Evolutionary conservation across 2,329 filamentous ascomycete species (phyloP), one percentile per base, ranked within the genome.

Genomic region (Nemania sp.): DNA sequence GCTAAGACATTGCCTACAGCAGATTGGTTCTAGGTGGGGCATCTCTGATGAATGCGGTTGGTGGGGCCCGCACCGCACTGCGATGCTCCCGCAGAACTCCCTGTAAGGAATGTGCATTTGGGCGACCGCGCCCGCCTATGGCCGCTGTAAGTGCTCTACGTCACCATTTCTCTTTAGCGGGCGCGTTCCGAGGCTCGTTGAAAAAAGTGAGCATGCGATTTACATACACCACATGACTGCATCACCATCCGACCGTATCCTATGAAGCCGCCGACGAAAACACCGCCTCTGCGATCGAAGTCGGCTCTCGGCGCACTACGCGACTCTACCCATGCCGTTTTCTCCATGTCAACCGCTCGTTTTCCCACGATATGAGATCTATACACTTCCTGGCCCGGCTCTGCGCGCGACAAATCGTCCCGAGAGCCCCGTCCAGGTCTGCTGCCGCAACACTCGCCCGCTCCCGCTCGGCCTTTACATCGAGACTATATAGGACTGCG

Each of bases 301-400:
- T n/a, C n/a, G n/a, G n/a, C n/a, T n/a, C n/a, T n/a, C n/a, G n/a
- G n/a, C n/a, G n/a, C n/a, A n/a, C n/a, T n/a, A n/a, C n/a, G n/a
- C n/a, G n/a, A n/a, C n/a, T n/a, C n/a, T n/a, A n/a, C n/a, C 33
- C 30, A n/a, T 34, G 52, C 52, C 39, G 54, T 47, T 40, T 53
- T 54, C 23, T 23, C 24, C 23, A 56, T 51, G 45, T 50, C 41
- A 57, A 45, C 54, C 36, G 19, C 37, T 33, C 24, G 9, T 12
- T 45, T 23, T 46, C 23, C 37, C 36, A 61, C 72, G 73, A 71
- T 59, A 81, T 82, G 78, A 78, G 74, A 66, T 64, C 71, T 65
- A 71, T 68, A 61, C 69, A 37, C 44, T 61, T 71, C 52, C 59
- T 77, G 36, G 70, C 76, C 70, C 75, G 77, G 63, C 67, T 74